Evolutionary conservation across 306 rosid genomes (phyloP), one percentile per base, ranked within the genome.

Genomic region (Rubus parviflorus): DNA sequence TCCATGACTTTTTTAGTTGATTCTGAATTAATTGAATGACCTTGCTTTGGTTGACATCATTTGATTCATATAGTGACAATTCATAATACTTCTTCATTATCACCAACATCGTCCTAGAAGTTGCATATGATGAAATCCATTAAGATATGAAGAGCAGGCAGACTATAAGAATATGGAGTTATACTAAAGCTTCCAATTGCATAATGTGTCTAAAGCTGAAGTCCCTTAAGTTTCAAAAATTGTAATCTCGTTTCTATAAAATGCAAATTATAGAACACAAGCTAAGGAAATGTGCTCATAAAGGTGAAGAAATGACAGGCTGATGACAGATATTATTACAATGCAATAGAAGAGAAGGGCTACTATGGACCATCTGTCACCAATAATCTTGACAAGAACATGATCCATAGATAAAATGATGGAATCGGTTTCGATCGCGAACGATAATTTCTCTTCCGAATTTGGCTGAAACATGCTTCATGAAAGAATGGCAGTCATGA

Each of bases 371-470:
- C 11, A 51, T 51, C 75, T 52, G 20, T 72, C 65, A 72, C 76
- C 76, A 72, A 53, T 53, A 72, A 72, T 72, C 76, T 60, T 20
- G n/a, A 53, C 76, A 72, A n/a, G 76, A 72, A 11, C 76, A 72
- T 3, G 51, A 53, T 52, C 76, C 65, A 45, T 72, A 7, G 22
- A 38, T 12, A 53, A 73, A 73, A 42, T 73, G 67, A 56, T 73
- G 53, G 49, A 73, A 73, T 20, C 52, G 76, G 20, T 20, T 73
- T 20, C 52, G 76, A 73, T 73, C 41, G 5, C 76, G 76, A 53
- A 72, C 40, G 6, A 73, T 41, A 20, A 73, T 22, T 73, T 73
- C 52, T 54, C 76, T 56, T 20, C 67, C 2, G 15, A 54, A 73
- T 41, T 73, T 73, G 13, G 51, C 76, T n/a, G 72, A 75, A 37